These are phyloP conservation scores for Salvia sclarea DNA, from an alignment of 305 asterid species.

Conservation along the genomic window DNA sequence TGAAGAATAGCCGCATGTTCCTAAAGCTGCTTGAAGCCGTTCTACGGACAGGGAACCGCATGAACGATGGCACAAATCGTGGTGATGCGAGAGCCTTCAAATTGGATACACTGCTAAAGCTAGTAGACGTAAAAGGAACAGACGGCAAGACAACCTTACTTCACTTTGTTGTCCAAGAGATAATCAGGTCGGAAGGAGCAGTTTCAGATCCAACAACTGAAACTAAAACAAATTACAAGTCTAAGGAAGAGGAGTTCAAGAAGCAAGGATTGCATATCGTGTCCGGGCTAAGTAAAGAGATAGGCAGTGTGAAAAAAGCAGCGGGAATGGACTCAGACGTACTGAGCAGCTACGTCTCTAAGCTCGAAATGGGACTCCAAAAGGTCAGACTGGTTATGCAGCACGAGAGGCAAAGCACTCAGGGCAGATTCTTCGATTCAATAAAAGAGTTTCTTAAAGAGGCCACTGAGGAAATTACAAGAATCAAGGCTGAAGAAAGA, in stretches of 20 bases:
- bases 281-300: conserved; percentile 78
- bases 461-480: conserved; percentile 60
- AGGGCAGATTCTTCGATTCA: conserved; percentile 63
- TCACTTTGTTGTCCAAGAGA: conserved; percentile 96
- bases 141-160: conserved; percentile 94
- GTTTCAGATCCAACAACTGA: conserved; percentile 40
- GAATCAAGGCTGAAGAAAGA: conserved; percentile 64
- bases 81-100: conserved; percentile 93
- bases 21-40: conserved; percentile 95
- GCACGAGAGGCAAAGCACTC: conserved; percentile 49
- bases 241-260: conserved; percentile 70
- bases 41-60: conserved; percentile 85
- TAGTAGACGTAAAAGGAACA: conserved; percentile 86
- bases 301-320: conserved; percentile 66
- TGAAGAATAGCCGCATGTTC: conserved; percentile 83
- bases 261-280: conserved; percentile 79
- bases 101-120: conserved; percentile 75
- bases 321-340: conserved; percentile 97
- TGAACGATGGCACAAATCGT: conserved; percentile 92
- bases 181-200: conserved; percentile 72
- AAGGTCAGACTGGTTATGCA: conserved; percentile 61
- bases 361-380: conserved; percentile 78
- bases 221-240: conserved; percentile 31
- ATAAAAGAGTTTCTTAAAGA: conserved; percentile 66
- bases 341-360: conserved; percentile 69